Conservation (phyloP, 345 rosid genomes). For the Citrus reticulata region DNA sequence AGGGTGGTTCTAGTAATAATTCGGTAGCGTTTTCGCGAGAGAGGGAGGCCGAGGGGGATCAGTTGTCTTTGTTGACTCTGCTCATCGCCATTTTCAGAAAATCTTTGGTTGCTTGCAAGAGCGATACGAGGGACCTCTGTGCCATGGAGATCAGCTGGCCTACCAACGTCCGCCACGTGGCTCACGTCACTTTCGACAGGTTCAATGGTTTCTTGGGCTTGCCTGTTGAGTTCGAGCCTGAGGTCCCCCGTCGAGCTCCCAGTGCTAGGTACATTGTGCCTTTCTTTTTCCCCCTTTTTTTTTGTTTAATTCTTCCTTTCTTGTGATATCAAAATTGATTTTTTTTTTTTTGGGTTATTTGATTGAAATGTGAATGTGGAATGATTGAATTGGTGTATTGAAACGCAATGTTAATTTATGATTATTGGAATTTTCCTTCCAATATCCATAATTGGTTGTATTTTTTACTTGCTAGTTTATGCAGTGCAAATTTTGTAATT, state of each 20-base stretch:
- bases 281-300: not conserved
- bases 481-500: not conserved
- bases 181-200: slow-evolving; percentile 92
- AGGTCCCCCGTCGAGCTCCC: slow-evolving; percentile 75
- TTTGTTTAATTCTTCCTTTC: too few species aligned
- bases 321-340: not conserved
- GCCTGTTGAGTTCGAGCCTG: slow-evolving; percentile 91
- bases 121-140: slow-evolving; percentile 52
- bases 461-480: not conserved
- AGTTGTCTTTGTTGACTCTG: slow-evolving; percentile 68
- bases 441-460: not conserved
- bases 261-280: slow-evolving; percentile 71
- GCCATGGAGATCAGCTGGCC: slow-evolving; percentile 88
- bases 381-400: not conserved
- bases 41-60: slow-evolving; percentile 34
- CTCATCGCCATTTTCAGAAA: slow-evolving; percentile 66
- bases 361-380: not conserved
- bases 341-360: not conserved
- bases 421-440: not conserved
- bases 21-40: too few species aligned
- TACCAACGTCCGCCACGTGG: slow-evolving; percentile 76
- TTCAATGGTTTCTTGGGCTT: slow-evolving; percentile 89
- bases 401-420: not conserved
- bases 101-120: slow-evolving; percentile 66
- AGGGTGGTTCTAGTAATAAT: slow-evolving; percentile 16